Conservation (phyloP, 805 yeast genomes). For the Suhomyces xylopsoci region DNA sequence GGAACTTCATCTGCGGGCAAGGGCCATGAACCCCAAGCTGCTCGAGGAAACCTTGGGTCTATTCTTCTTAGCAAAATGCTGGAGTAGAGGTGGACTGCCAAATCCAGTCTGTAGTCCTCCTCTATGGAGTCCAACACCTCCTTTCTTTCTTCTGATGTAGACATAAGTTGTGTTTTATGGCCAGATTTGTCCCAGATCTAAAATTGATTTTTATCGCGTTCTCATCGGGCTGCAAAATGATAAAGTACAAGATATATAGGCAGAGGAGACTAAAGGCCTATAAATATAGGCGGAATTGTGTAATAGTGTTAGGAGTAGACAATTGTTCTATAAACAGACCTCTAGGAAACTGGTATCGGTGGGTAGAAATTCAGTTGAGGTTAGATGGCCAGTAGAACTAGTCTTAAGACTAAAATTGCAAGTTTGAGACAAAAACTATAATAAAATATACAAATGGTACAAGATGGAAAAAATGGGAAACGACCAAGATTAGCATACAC, state of each 20-base stretch:
- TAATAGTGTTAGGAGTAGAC: not conserved
- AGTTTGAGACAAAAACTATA: not conserved
- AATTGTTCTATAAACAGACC: not conserved
- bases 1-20: conserved; percentile 32
- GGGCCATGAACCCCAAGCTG: conserved; percentile 64
- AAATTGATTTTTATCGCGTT: not conserved
- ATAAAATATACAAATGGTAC: too few relatives aligned
- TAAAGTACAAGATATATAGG: not conserved
- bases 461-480: too few relatives aligned
- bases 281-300: not conserved
- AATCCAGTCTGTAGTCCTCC: conserved; percentile 49
- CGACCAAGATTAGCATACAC: not conserved
- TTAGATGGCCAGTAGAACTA: not conserved
- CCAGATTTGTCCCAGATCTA: not conserved
- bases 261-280: not conserved
- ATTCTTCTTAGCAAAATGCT: conserved; percentile 43
- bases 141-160: conserved; percentile 15
- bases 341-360: too few relatives aligned
- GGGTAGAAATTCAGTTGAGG: too few relatives aligned
- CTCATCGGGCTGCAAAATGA: not conserved
- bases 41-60: conserved; percentile 33
- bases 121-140: conserved; percentile 39
- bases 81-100: conserved; percentile 65
- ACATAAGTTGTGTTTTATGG: not conserved
- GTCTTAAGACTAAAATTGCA: not conserved